phyloP scores from a whole-genome alignment of 2,329 filamentous ascomycete genomes.

The Trichophyton schoenleinii region DNA sequence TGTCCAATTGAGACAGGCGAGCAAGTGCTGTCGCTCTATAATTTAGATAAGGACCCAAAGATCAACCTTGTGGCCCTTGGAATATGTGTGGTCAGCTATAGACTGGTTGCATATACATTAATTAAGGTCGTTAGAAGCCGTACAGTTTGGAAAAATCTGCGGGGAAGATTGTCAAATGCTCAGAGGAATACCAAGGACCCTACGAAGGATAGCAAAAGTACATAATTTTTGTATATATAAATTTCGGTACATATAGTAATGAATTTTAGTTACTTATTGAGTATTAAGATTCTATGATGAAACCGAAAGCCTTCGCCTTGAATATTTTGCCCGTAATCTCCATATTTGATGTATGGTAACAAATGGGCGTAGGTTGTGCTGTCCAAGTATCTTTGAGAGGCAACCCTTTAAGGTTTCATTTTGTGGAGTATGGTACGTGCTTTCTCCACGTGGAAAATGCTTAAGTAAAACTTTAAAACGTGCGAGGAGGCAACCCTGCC shows the following conservation, averaged over 20 bases:
- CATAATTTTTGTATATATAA: background rate
- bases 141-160: slow-evolving; percentile 8
- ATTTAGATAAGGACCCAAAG: slow-evolving; percentile 48
- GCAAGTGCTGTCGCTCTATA: slow-evolving; percentile 56
- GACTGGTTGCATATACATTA: slow-evolving; percentile 39
- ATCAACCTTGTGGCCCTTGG: slow-evolving; percentile 52
- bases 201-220: background rate
- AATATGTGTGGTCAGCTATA: slow-evolving; percentile 51
- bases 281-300: no score
- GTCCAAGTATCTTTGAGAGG: background rate
- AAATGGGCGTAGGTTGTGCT: background rate
- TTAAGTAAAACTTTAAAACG: background rate
- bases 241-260: no score
- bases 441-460: background rate
- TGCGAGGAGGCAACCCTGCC: background rate
- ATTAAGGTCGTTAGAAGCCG: slow-evolving; percentile 18
- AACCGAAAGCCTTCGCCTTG: no score
- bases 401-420: background rate
- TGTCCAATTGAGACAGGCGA: slow-evolving; percentile 56
- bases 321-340: no score
- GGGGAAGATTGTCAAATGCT: background rate
- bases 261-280: no score
- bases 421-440: background rate
- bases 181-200: background rate
- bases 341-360: background rate